Conservation (phyloP, 148 eudicot genomes). For the Silene conica region DNA sequence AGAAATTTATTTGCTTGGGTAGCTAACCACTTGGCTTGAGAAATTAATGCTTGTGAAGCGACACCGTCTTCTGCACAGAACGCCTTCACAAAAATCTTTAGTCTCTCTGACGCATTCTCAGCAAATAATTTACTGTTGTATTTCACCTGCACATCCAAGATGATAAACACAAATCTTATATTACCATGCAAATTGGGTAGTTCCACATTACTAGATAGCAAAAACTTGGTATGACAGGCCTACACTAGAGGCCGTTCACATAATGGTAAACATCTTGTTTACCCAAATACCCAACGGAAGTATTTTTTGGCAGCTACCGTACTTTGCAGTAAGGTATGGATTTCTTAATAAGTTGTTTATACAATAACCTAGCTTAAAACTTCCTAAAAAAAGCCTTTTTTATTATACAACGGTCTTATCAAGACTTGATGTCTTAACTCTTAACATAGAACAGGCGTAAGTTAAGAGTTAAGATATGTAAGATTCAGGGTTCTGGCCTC, state of each 20-base stretch:
- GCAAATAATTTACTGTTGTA: conserved; percentile 46
- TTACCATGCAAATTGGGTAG: neutral
- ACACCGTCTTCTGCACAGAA: conserved; percentile 51
- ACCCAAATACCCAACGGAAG: neutral
- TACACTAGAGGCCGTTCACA: too few species aligned
- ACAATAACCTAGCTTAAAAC: neutral
- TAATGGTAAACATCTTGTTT: neutral
- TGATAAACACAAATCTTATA: neutral
- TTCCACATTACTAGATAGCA: neutral
- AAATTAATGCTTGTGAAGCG: conserved; percentile 40
- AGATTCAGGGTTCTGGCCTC: neutral
- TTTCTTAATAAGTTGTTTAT: neutral
- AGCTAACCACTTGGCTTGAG: conserved; percentile 48
- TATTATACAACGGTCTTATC: neutral
- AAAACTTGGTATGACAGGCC: neutral
- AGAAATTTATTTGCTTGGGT: conserved; percentile 40
- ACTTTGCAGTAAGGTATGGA: neutral
- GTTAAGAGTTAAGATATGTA: neutral
- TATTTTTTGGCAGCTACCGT: neutral
- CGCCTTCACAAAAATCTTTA: conserved; percentile 55
- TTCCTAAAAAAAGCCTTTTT: neutral
- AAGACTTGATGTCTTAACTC: neutral
- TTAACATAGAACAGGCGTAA: neutral
- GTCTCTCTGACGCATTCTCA: conserved; percentile 57
- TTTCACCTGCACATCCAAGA: conserved; percentile 40